Evolutionary conservation across 139 green algal genomes (phyloP), one percentile per base, ranked within the genome.

Genomic region (Tetradesmus obliquus): DNA sequence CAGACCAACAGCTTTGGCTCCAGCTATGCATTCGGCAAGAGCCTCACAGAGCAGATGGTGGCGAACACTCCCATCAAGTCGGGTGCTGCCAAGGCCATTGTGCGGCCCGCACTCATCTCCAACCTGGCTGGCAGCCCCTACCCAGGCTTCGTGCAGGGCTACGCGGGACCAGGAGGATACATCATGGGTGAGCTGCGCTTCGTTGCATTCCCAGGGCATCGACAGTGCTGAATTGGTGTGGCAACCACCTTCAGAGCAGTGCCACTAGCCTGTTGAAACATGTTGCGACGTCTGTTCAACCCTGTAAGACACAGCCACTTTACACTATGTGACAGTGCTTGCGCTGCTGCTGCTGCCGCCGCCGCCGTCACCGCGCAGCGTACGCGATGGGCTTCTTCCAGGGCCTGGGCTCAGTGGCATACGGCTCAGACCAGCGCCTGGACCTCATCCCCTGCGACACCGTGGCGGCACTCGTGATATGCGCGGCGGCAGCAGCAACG

Each of bases 41-140:
- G 57, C 8, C 55, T 93, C 10, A 87, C 96, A 5, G 90, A 95
- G 22, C 82, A 93, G 19, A 87, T 97, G 45, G 79, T 87, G 10
- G 19, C 24, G 2, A 24, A 60, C 84, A 79, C 84, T 4, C 5
- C 13, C 58, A 60, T 79, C 76, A 12, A 32, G 32, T 60, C 45
- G 13, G 76, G 84, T 45, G 32, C 54, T 2, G 24, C 58, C 55
- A 86, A 66, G 22, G 89, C 89, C 19, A 87, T 93, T 15, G 79
- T 94, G 85, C 32, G 92, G 74, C 92, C 92, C 10, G 66, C 89
- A 15, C 91, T 94, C 55, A 91, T 93, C 17, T 76, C 84, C 9
- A 55, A 58, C 3, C 32, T 93, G 19, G 89, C 89, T 51, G 85
- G 89, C 5, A 58, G 9, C 15, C 92, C 89, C n/a, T 92, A 91